phyloP scores from a whole-genome alignment of 2,329 filamentous ascomycete species.

The Gyromitra esculenta region DNA sequence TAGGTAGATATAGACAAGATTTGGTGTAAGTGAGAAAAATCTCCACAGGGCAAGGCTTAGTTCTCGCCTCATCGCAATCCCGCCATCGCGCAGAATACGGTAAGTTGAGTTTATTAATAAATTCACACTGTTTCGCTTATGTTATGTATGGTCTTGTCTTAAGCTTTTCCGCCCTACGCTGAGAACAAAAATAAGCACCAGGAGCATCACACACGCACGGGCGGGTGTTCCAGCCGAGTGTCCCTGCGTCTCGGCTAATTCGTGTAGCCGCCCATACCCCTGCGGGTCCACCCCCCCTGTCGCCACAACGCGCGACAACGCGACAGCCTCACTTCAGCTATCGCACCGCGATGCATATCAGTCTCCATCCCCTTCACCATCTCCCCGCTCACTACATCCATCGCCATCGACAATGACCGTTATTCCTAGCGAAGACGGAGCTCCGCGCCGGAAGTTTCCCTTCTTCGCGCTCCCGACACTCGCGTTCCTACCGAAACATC shows the following conservation, averaged over 20 bases:
- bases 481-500: slow-evolving; percentile 6
- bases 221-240: background rate
- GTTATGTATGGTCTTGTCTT: background rate
- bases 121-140: background rate
- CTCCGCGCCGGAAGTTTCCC: background rate
- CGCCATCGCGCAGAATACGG: no score
- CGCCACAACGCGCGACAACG: background rate
- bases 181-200: background rate
- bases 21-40: no score
- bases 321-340: background rate
- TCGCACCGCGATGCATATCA: background rate
- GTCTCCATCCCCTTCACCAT: background rate
- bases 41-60: no score
- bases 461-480: background rate
- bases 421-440: background rate
- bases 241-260: slow-evolving; percentile 3
- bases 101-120: background rate
- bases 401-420: slow-evolving; percentile 11
- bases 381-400: background rate
- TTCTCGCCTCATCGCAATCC: no score
- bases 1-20: no score
- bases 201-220: background rate
- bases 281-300: background rate
- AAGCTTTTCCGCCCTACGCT: background rate
- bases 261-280: background rate